Evolutionary conservation across 129 eudicot genomes (phyloP).

Genomic region (Artemisia annua): DNA sequence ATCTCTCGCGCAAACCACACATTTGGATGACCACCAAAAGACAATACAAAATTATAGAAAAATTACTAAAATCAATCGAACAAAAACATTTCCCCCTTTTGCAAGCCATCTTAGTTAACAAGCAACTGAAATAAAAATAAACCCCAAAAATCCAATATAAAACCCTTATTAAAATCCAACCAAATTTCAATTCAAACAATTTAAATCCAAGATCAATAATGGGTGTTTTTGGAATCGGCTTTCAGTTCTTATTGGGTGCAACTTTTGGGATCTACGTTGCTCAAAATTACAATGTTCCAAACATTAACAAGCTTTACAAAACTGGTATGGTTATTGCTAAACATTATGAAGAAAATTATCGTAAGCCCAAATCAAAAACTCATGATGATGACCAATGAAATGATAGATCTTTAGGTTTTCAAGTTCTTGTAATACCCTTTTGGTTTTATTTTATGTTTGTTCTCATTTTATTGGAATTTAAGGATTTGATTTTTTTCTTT

Average conservation of each 20-base stretch:
- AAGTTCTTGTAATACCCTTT: neutral
- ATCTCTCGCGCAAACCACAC: too few species aligned
- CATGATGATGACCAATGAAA: constrained; percentile 23
- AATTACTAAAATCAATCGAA: neutral
- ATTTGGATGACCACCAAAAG: too few species aligned
- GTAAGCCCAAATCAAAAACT: constrained; percentile 26
- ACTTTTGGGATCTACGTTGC: constrained; percentile 56
- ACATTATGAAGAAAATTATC: constrained; percentile 41
- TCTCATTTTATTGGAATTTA: neutral
- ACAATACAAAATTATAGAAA: too few species aligned
- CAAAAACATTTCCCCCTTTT: constrained; percentile 8
- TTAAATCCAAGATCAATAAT: constrained; percentile 26
- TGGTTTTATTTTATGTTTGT: neutral
- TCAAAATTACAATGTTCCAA: constrained; percentile 55
- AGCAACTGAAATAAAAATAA: constrained; percentile 20
- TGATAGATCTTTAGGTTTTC: constrained; percentile 19
- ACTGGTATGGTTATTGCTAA: constrained; percentile 33
- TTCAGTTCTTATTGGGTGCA: constrained; percentile 48
- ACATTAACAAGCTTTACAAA: constrained; percentile 28
- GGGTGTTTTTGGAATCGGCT: constrained; percentile 45
- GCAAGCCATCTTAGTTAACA: constrained; percentile 41
- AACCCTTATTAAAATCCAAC: neutral
- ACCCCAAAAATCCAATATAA: neutral
- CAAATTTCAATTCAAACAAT: constrained; percentile 1
- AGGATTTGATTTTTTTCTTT: neutral